phyloP scores from a whole-genome alignment of 75 land plant genomes.

The Larix kaempferi region DNA sequence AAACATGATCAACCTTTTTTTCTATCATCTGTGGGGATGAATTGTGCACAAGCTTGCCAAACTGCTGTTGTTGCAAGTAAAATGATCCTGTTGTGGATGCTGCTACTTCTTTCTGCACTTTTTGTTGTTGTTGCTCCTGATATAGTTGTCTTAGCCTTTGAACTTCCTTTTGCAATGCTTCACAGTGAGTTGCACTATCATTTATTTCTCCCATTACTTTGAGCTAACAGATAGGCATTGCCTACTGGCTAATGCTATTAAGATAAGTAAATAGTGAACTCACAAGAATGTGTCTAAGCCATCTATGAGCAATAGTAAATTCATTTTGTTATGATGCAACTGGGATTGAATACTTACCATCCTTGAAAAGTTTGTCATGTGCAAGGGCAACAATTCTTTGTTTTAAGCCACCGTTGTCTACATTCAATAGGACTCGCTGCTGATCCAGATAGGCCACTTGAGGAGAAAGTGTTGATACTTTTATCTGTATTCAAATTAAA shows the following conservation, averaged over 20 bases:
- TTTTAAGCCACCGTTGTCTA: slow-evolving; percentile 85
- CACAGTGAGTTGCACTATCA: slow-evolving; percentile 26
- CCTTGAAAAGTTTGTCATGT: slow-evolving; percentile 91
- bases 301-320: background rate
- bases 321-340: background rate
- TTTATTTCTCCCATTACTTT: background rate
- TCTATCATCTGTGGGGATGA: slow-evolving; percentile 13
- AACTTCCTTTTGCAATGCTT: slow-evolving; percentile 33
- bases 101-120: slow-evolving; percentile 10
- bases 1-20: background rate
- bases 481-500: slow-evolving; percentile 41
- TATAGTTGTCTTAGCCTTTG: slow-evolving; percentile 34
- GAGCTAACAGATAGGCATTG: background rate
- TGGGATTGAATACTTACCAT: slow-evolving; percentile 43
- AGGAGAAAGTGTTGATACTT: slow-evolving; percentile 82
- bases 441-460: slow-evolving; percentile 90
- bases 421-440: slow-evolving; percentile 71
- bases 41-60: slow-evolving; percentile 22
- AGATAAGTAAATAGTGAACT: background rate
- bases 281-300: background rate
- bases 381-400: slow-evolving; percentile 87
- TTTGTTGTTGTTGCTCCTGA: slow-evolving; percentile 30
- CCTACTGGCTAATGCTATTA: too few species aligned
- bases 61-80: slow-evolving; percentile 35
- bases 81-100: slow-evolving; percentile 12